A percentile compares a stretch with the other conserved stretches of the same genome.
These are phyloP conservation scores for Populus tremula DNA, from an alignment of 345 rosid genomes.

Conservation along the genomic window DNA sequence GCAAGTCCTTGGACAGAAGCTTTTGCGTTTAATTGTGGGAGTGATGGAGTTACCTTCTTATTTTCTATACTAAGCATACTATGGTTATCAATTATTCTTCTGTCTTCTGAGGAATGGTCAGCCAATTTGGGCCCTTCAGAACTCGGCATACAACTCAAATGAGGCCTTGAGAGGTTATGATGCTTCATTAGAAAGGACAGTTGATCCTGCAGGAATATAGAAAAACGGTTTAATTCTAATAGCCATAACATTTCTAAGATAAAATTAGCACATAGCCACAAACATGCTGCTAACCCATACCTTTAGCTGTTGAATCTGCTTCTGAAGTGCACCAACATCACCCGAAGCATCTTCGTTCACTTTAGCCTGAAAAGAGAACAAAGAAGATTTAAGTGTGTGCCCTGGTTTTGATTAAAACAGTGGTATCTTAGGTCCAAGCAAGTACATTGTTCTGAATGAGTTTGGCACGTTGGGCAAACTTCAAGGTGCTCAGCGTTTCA, in stretches of 20 bases:
- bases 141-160: slow-evolving; percentile 29
- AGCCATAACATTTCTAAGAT: background rate
- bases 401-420: slow-evolving; percentile 11
- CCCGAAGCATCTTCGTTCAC: slow-evolving; percentile 97
- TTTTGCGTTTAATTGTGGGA: slow-evolving; percentile 6
- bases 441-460: slow-evolving; percentile 87
- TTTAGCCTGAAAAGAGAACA: slow-evolving; percentile 56
- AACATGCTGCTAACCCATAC: slow-evolving; percentile 21
- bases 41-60: slow-evolving; percentile 42
- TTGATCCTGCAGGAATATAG: slow-evolving; percentile 54
- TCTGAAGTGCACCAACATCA: slow-evolving; percentile 74
- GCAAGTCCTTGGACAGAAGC: slow-evolving; percentile 7
- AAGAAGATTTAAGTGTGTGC: slow-evolving; percentile 15
- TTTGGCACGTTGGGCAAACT: slow-evolving; percentile 97
- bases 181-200: slow-evolving; percentile 58
- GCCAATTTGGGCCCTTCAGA: slow-evolving; percentile 36
- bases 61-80: slow-evolving; percentile 28
- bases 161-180: slow-evolving; percentile 41
- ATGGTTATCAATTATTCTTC: slow-evolving; percentile 22
- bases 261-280: slow-evolving; percentile 1
- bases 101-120: slow-evolving; percentile 31
- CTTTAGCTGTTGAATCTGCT: slow-evolving; percentile 77
- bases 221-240: slow-evolving; percentile 19
- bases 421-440: slow-evolving; percentile 13
- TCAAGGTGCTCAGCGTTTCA: slow-evolving; percentile 92